Base-by-base conservation (phyloP, 129 eudicot species). In the Flaveria linearis region DNA sequence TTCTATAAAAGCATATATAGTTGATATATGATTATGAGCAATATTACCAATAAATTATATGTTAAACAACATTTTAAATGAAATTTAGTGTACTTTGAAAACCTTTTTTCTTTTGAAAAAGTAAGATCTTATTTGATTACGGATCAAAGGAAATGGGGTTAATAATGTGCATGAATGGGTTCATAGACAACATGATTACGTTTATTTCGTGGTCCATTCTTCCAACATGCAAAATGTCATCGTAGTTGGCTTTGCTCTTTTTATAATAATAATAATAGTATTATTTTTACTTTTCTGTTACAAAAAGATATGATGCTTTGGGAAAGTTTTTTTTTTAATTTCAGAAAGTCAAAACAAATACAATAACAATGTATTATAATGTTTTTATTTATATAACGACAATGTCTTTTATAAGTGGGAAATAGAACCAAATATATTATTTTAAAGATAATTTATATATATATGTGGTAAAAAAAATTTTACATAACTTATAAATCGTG, bases 101-200 rank as follows among this genome's bases (percentile, higher is more conserved):
- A 72, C 45, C 74, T 52, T 64, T 79, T 79, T 55, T 28, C 58
- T n/a, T 46, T 64, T 72, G 3, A 7, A 52, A 53, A 80, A 64
- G 68, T 18, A 64, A 79, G 79, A 65, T 41, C 55, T 80, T 64
- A 52, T 65, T 72, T 80, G 69, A 80, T 72, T 78, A 72, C 64
- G 66, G 42, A 72, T 42, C 39, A 28, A 78, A 69, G 73, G 49
- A 52, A 72, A 73, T 80, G 83, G 83, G 83, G 83, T 65, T 80
- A 67, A 80, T 80, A 72, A 80, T 80, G 83, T 80, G 83, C 74
- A 80, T 80, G 75, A 39, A 80, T 74, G 68, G 66, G 61, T 80
- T 80, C 83, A 55, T 64, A 80, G 83, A 80, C 83, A 80, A 18
- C 69, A 80, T 80, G 79, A 80, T 80, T 73, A 80, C 61, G 73